These are phyloP conservation scores for Colletotrichum plurivorum DNA, from an alignment of 2,329 filamentous ascomycete genomes.

Conservation along the genomic window DNA sequence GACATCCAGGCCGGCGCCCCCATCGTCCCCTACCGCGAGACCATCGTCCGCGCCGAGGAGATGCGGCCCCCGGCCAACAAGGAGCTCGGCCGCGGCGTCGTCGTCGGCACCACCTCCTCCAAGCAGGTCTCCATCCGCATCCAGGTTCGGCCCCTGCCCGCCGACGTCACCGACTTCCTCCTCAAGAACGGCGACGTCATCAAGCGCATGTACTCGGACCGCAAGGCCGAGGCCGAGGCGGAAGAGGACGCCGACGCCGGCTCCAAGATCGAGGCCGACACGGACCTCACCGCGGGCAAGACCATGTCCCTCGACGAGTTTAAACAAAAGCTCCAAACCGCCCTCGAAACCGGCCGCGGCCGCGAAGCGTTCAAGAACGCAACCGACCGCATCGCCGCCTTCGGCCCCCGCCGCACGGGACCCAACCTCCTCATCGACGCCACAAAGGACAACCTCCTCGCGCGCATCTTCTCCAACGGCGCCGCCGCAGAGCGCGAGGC, in stretches of 20 bases:
- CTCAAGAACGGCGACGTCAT: constrained; percentile 84
- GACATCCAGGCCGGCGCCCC: constrained; percentile 95
- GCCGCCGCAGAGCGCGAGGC: constrained; percentile 48
- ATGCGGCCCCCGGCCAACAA: constrained; percentile 92
- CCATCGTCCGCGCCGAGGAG: constrained; percentile 87
- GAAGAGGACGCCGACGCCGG: constrained; percentile 46
- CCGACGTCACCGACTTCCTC: constrained; percentile 86
- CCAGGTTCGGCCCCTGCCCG: constrained; percentile 83
- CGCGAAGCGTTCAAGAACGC: constrained; percentile 83
- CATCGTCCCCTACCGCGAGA: constrained; percentile 96
- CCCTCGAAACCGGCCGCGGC: constrained; percentile 80
- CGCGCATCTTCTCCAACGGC: constrained; percentile 72
- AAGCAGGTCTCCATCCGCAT: constrained; percentile 87
- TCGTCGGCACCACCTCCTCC: constrained; percentile 82
- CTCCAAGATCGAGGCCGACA: constrained; percentile 63
- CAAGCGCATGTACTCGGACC: constrained; percentile 83
- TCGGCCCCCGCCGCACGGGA: constrained; percentile 87
- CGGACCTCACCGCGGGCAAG: constrained; percentile 69
- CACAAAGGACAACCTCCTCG: constrained; percentile 79
- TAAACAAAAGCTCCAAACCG: constrained; percentile 76
- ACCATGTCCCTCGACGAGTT: constrained; percentile 82
- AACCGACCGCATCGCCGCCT: constrained; percentile 87
- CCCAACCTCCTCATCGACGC: constrained; percentile 92
- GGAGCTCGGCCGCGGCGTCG: constrained; percentile 86
- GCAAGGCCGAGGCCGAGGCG: constrained; percentile 60